A percentile compares a stretch with the other conserved stretches of the same genome.
These are phyloP conservation scores for Lagenidium giganteum DNA, from an alignment of 352 stramenopile species.

Conservation along the genomic window DNA sequence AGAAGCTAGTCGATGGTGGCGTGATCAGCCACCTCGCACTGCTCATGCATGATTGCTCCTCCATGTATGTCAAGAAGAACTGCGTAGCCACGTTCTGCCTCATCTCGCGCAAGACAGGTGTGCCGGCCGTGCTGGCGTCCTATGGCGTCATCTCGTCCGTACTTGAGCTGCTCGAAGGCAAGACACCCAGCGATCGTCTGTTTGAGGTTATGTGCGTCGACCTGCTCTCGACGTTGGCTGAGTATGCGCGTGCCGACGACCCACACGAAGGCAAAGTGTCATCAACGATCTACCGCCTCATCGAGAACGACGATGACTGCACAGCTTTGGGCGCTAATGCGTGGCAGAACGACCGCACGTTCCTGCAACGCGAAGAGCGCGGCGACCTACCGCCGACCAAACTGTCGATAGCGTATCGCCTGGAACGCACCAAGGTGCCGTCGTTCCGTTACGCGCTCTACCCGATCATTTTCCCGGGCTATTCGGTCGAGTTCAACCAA, in stretches of 20 bases:
- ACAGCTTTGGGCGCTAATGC: background rate
- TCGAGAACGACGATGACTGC: constrained; percentile 46
- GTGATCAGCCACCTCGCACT: constrained; percentile 40
- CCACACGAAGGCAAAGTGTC: constrained; percentile 45
- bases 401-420: constrained; percentile 25
- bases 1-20: constrained; percentile 50
- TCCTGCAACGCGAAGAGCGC: constrained; percentile 26
- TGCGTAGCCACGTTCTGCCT: constrained; percentile 66
- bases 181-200: constrained; percentile 14
- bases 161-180: constrained; percentile 42
- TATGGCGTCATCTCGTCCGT: constrained; percentile 52
- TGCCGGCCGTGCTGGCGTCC: constrained; percentile 36
- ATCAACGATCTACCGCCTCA: constrained; percentile 47
- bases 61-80: constrained; percentile 55
- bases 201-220: constrained; percentile 67
- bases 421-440: constrained; percentile 14
- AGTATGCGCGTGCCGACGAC: constrained; percentile 50
- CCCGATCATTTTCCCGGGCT: constrained; percentile 32
- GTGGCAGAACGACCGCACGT: constrained; percentile 60
- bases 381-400: constrained; percentile 21
- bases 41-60: constrained; percentile 29
- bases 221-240: constrained; percentile 50
- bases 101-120: constrained; percentile 37
- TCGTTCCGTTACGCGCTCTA: constrained; percentile 24
- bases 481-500: constrained; percentile 46